These are phyloP conservation scores for Ganoderma leucocontextum DNA, from an alignment of 1,284 basidiomycete species.

Conservation along the genomic window DNA sequence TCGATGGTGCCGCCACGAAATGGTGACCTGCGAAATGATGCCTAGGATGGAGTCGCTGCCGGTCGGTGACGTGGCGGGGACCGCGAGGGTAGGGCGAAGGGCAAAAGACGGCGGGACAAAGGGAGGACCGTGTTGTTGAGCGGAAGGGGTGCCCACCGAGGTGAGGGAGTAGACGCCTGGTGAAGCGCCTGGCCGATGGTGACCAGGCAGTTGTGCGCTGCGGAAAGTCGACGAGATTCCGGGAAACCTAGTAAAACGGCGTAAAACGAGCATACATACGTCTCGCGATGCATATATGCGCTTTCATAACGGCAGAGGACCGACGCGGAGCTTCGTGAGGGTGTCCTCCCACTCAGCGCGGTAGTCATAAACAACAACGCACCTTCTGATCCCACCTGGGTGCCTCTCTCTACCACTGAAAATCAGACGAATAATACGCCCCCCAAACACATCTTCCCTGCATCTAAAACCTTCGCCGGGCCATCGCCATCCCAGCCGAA, in stretches of 20 bases:
- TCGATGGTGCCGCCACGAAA: neutral
- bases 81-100: neutral
- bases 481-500: neutral
- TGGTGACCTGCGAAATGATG: neutral
- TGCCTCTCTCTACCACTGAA: neutral
- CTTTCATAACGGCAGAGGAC: neutral
- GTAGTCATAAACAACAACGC: slow-evolving; percentile 11
- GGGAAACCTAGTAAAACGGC: neutral
- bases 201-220: neutral
- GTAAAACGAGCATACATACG: neutral
- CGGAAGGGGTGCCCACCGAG: neutral
- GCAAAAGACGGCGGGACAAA: neutral
- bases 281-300: neutral
- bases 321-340: slow-evolving; percentile 29
- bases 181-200: neutral
- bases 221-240: too few species aligned
- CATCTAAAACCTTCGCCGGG: neutral
- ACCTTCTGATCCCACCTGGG: neutral
- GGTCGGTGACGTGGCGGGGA: neutral
- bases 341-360: slow-evolving; percentile 31
- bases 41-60: neutral
- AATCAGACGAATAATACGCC: too few species aligned
- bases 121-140: neutral
- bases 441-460: neutral
- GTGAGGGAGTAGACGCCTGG: neutral